A percentile compares a stretch with the other conserved stretches of the same genome.
These are phyloP conservation scores for Fusarium sp. DNA, from an alignment of 2,329 filamentous ascomycete species.

Conservation along the genomic window DNA sequence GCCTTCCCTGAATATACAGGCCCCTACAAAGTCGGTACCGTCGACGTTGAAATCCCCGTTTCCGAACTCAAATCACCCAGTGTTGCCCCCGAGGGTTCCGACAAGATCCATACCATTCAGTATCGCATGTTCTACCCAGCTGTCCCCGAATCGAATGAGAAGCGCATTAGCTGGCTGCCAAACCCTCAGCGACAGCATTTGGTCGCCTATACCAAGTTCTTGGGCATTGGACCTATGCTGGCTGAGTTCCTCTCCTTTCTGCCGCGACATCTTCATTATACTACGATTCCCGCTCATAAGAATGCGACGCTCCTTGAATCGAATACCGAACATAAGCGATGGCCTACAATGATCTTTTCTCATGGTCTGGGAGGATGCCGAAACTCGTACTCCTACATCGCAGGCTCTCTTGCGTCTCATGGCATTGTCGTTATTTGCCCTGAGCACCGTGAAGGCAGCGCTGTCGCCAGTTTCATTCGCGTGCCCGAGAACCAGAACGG, in stretches of 20 bases:
- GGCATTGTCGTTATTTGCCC: constrained; percentile 83
- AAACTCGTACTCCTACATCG: constrained; percentile 87
- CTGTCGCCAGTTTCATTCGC: constrained; percentile 78
- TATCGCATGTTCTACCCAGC: constrained; percentile 88
- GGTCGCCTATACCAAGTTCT: constrained; percentile 79
- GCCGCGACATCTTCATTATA: constrained; percentile 77
- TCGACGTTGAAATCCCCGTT: constrained; percentile 83
- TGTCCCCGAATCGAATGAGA: constrained; percentile 61
- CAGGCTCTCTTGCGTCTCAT: constrained; percentile 81
- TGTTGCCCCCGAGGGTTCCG: constrained; percentile 63
- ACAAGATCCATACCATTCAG: constrained; percentile 75
- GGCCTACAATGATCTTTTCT: constrained; percentile 87
- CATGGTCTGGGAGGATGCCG: constrained; percentile 84
- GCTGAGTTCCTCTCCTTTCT: constrained; percentile 71
- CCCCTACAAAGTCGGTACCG: constrained; percentile 74
- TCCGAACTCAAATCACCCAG: constrained; percentile 66
- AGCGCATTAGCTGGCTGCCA: constrained; percentile 80
- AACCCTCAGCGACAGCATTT: constrained; percentile 79
- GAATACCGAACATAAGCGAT: constrained; percentile 63
- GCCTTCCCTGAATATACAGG: constrained; percentile 80
- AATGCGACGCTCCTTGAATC: constrained; percentile 73
- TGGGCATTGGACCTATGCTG: constrained; percentile 71
- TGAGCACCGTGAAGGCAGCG: constrained; percentile 85
- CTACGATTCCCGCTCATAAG: constrained; percentile 76
- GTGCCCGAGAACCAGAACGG: constrained; percentile 62